These are phyloP conservation scores for Porphyra umbilicalis DNA, from an alignment of 31 red algal genomes.

Conservation along the genomic window DNA sequence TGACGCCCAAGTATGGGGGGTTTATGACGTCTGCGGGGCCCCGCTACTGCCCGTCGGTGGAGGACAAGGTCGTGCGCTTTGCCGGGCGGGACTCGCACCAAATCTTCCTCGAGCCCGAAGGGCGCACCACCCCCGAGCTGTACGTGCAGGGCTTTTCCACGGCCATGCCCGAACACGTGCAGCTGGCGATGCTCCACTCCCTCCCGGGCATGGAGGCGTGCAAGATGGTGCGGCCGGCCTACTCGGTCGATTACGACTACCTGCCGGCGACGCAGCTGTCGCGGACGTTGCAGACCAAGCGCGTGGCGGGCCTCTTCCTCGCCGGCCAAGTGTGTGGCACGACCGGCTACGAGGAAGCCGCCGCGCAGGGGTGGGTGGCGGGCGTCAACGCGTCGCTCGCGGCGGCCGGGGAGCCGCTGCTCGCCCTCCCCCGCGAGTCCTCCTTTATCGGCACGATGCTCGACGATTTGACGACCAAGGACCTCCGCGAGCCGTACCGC, in stretches of 20 bases:
- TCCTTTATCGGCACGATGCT: constrained; percentile 96
- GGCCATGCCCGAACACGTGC: constrained; percentile 83
- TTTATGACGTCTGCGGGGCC: constrained; percentile 83
- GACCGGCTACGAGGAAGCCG: constrained; percentile 98
- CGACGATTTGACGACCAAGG: constrained; percentile 92
- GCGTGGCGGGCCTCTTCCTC: constrained; percentile 76
- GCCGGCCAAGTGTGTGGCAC: constrained; percentile 96
- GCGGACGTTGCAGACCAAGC: constrained; percentile 62
- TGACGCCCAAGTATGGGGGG: constrained; percentile 91
- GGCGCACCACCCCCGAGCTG: constrained; percentile 72
- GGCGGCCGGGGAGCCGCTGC: constrained; percentile 27
- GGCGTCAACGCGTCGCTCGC: constrained; percentile 81
- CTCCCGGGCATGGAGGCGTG: constrained; percentile 88
- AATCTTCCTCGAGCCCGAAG: constrained; percentile 99
- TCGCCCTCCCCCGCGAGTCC: constrained; percentile 45
- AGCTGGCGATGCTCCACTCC: constrained; percentile 77
- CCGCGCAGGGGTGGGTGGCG: constrained; percentile 89
- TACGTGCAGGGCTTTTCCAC: constrained; percentile 94
- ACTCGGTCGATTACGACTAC: constrained; percentile 98
- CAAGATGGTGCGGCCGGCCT: constrained; percentile 88
- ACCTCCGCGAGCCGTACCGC: constrained; percentile 92
- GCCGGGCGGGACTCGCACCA: constrained; percentile 78
- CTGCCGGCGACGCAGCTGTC: constrained; percentile 73
- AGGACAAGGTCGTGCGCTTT: constrained; percentile 99
- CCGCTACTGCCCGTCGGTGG: constrained; percentile 90